Percentiles rank a stretch among this genome's conserved stretches.
These are phyloP conservation scores for Thuja plicata DNA, from an alignment of 83 land plant species.

Conservation along the genomic window DNA sequence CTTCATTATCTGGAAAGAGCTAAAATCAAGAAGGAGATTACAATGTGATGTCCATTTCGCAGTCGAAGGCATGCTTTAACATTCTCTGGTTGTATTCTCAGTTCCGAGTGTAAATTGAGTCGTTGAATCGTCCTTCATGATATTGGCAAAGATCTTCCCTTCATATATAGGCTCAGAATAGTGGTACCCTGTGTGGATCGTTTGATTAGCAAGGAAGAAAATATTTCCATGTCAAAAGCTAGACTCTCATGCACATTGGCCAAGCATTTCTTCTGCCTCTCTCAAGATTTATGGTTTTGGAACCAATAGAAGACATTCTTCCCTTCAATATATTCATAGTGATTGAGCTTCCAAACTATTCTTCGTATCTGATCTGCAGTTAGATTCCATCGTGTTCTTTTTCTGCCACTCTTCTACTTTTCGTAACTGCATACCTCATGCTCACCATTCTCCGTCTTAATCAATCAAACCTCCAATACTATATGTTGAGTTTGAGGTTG, in stretches of 20 bases:
- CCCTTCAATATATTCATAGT: conserved; percentile 76
- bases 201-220: not conserved
- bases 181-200: too few species aligned
- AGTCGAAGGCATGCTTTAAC: too few species aligned
- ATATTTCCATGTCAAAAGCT: not conserved
- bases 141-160: too few species aligned
- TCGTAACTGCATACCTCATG: too few species aligned
- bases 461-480: conserved; percentile 72
- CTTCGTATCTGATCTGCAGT: conserved; percentile 70
- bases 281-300: conserved; percentile 82
- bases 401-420: conserved; percentile 1
- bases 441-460: not conserved
- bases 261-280: conserved; percentile 55
- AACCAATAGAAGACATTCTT: conserved; percentile 89
- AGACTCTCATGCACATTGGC: not conserved
- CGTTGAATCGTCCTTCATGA: too few species aligned
- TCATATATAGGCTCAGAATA: too few species aligned
- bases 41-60: too few species aligned
- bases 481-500: conserved; percentile 90
- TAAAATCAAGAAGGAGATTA: too few species aligned
- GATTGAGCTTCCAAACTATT: conserved; percentile 53
- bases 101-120: too few species aligned
- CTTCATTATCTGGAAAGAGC: too few species aligned
- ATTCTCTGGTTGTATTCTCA: too few species aligned
- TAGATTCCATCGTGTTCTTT: conserved; percentile 63